Base-by-base conservation (phyloP, 768 basidiomycete genomes). In the Mycena chlorophos region DNA sequence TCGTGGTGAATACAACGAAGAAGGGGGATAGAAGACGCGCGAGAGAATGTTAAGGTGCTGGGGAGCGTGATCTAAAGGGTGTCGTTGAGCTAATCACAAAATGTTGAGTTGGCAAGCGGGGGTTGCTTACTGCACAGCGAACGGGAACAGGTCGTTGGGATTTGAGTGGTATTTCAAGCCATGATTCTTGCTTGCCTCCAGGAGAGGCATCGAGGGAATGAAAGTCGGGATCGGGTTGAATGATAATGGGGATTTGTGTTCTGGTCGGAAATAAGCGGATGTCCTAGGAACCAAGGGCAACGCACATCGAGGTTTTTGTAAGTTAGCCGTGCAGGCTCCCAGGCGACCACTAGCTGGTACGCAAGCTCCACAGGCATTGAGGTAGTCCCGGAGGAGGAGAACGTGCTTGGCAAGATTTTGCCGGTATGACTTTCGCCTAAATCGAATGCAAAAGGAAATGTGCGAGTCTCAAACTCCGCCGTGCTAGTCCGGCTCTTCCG, bases 1-100 rank as follows among this genome's bases (percentile, higher is more conserved):
- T 71, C 13, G 79, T 78, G 5, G 72, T 69, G 61, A 78, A 79
- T 16, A 80, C 76, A 31, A 81, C 76, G 60, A 74, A 80, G 56
- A 72, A 81, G 12, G 78, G n/a, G 72, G 37, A 81, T 68, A n/a
- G 70, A 66, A 13, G 63, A 65, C 34, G 68, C 58, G 17, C 80
- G 78, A 43, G 73, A 65, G 63, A 78, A 79, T 3, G 67, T 65
- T 1, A 68, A 65, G 4, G 74, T 68, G 26, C n/a, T 68, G 13
- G 80, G 79, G 5, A 80, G 64, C 27, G 79, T 77, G 2, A 81
- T 67, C 79, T 77, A 43, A 13, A 23, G 5, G 8, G 38, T 23
- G 23, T 46, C 12, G n/a, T n/a, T n/a, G n/a, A n/a, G n/a, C n/a
- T n/a, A n/a, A n/a, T 66, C 34, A 31, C 16, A 22, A 57, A 14